A percentile compares a stretch with the other conserved stretches of the same genome.
These are phyloP conservation scores for Fomitopsis pulvina DNA, from an alignment of 768 basidiomycete species.

Conservation along the genomic window DNA sequence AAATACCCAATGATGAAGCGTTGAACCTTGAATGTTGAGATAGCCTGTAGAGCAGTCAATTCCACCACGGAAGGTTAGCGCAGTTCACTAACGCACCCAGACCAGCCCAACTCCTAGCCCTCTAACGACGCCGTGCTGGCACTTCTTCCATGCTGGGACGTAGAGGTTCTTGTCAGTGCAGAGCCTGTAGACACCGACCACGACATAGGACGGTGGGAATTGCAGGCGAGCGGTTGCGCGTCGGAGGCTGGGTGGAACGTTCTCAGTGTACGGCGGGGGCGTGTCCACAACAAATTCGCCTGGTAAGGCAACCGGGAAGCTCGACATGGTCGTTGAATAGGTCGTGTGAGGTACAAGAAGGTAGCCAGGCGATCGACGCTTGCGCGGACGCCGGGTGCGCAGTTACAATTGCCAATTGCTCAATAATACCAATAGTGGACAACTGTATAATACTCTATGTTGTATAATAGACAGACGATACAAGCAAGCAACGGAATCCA, in stretches of 20 bases:
- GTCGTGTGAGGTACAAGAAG: not conserved
- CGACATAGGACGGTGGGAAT: constrained; percentile 77
- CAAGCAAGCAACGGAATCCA: not conserved
- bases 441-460: too few species aligned
- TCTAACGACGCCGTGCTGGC: constrained; percentile 66
- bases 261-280: constrained; percentile 10
- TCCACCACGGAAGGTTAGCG: not conserved
- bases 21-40: constrained; percentile 69
- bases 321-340: not conserved
- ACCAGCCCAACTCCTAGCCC: constrained; percentile 61
- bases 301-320: not conserved
- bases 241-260: constrained; percentile 41
- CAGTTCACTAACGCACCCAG: constrained; percentile 46
- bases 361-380: too few species aligned
- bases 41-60: constrained; percentile 34
- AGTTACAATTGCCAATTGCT: too few species aligned
- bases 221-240: constrained; percentile 57
- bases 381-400: too few species aligned
- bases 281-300: constrained; percentile 8
- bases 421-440: too few species aligned
- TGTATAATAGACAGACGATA: not conserved
- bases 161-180: constrained; percentile 66
- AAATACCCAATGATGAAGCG: constrained; percentile 58
- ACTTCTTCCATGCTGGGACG: constrained; percentile 79
- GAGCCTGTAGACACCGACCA: constrained; percentile 81